phyloP scores from a whole-genome alignment of 768 basidiomycete species.

The Auriscalpium orientale region DNA sequence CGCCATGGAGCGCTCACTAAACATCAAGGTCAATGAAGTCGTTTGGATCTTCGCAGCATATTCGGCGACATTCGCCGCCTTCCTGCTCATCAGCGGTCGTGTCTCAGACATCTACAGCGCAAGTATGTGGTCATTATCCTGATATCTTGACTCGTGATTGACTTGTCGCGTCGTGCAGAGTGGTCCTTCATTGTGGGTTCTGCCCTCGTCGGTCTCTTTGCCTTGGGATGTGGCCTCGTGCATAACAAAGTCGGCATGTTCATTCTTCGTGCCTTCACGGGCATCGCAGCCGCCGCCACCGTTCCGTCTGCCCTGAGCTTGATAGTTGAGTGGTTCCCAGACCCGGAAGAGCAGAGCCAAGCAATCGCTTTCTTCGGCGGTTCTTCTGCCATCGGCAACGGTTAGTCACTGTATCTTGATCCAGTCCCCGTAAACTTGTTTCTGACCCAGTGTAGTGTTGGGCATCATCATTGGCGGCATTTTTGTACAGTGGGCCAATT shows the following conservation, averaged over 20 bases:
- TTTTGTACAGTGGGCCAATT: slow-evolving; percentile 28
- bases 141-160: background rate
- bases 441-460: background rate
- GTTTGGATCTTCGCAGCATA: slow-evolving; percentile 30
- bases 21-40: slow-evolving; percentile 20
- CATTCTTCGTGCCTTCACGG: background rate
- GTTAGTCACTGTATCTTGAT: background rate
- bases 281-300: slow-evolving; percentile 31
- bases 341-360: slow-evolving; percentile 31
- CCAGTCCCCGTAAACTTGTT: background rate
- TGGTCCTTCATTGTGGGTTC: background rate
- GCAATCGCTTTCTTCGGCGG: slow-evolving; percentile 26
- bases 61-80: slow-evolving; percentile 28
- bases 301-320: slow-evolving; percentile 35
- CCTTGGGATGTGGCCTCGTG: background rate
- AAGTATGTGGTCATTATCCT: background rate
- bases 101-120: background rate
- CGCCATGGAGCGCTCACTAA: slow-evolving; percentile 17
- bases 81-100: slow-evolving; percentile 20
- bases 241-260: background rate
- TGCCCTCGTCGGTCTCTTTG: background rate
- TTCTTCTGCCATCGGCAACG: background rate
- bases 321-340: slow-evolving; percentile 39
- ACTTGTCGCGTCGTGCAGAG: background rate
- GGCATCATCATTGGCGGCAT: slow-evolving; percentile 30